phyloP scores from a whole-genome alignment of 345 rosid species.

The Boechera divaricarpa region DNA sequence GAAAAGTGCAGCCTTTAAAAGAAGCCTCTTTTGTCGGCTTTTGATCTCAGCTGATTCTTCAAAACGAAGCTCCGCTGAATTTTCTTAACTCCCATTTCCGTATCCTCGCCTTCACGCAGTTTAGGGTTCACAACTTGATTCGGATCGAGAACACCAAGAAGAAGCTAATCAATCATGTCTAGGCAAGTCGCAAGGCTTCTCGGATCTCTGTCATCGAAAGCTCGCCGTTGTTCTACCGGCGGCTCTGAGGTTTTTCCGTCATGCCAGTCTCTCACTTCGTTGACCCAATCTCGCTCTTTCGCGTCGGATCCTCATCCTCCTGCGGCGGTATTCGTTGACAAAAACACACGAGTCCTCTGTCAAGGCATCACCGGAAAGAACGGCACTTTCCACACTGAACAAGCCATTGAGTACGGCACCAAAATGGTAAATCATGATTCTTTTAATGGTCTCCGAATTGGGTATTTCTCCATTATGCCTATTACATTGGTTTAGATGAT shows the following conservation, averaged over 20 bases:
- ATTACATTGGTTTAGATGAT: background rate
- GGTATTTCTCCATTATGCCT: background rate
- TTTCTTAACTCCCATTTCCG: constrained; percentile 41
- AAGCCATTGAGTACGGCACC: constrained; percentile 97
- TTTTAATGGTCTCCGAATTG: constrained; percentile 1
- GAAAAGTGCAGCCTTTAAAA: constrained; percentile 25
- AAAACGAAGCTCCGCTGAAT: constrained; percentile 33
- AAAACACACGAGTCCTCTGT: constrained; percentile 86
- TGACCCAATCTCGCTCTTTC: constrained; percentile 55
- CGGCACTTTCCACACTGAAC: constrained; percentile 94
- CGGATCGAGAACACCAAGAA: constrained; percentile 16
- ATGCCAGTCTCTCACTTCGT: constrained; percentile 39
- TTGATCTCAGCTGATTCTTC: constrained; percentile 43
- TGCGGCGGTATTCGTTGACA: constrained; percentile 93
- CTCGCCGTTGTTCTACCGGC: constrained; percentile 41
- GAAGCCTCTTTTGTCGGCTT: constrained; percentile 42
- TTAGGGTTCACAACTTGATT: constrained; percentile 34
- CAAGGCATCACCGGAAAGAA: constrained; percentile 98
- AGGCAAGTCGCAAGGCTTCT: constrained; percentile 48
- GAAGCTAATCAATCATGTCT: constrained; percentile 42
- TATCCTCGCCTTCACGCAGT: constrained; percentile 27
- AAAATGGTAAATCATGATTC: constrained; percentile 65
- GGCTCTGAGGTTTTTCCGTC: constrained; percentile 33
- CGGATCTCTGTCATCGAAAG: constrained; percentile 45
- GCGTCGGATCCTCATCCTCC: constrained; percentile 61